Evolutionary conservation across 2,329 filamentous ascomycete species (phyloP), one percentile per base, ranked within the genome.

Genomic region (Purpureocillium lavendulum): DNA sequence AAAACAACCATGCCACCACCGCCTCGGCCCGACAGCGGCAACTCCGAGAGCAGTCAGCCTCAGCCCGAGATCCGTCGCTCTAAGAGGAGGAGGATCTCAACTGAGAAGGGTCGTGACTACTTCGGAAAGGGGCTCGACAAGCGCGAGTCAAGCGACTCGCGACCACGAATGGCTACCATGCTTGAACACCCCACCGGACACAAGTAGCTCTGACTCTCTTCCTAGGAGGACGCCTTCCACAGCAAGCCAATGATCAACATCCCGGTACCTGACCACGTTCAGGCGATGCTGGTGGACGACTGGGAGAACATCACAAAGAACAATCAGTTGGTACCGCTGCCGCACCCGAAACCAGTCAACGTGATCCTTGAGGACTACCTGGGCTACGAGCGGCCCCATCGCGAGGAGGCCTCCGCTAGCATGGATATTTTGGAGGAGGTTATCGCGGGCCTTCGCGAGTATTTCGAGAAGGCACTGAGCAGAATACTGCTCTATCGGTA

Each of bases 261-360:
- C 32, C 74, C 82, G 36, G 80, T 97, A 47, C 88, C 92, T 1
- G 92, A 97, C 56, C 79, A 84, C 48, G 73, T 98, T 49, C 96
- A 97, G 67, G 87, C 85, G 13, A 75, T 94, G 46, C 77, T 98
- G 3, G 92, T 98, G 16, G 92, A 98, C 58, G 92, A 98, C 60
- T 98, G 92, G 92, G 92, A 98, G 62, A 94, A 96, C 53, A 81
- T 98, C 45, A 98, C 92, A 41, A 97, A 96, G 66, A 92, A 94
- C 57, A 79, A 87, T 50, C 86, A 90, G 56, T 79, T 97, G 4
- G 87, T 96, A 26, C 82, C 86, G 2, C 70, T 98, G 13, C 92
- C 92, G 1, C 82, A 87, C 35, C 70, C 73, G 21, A 77, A 82
- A 38, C 80, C 90, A 1, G 87, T 92, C 43, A 78, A 75, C 47